Evolutionary conservation across 1,139 yeast genomes (phyloP).

Genomic region (Yamadazyma songkhlaensis): DNA sequence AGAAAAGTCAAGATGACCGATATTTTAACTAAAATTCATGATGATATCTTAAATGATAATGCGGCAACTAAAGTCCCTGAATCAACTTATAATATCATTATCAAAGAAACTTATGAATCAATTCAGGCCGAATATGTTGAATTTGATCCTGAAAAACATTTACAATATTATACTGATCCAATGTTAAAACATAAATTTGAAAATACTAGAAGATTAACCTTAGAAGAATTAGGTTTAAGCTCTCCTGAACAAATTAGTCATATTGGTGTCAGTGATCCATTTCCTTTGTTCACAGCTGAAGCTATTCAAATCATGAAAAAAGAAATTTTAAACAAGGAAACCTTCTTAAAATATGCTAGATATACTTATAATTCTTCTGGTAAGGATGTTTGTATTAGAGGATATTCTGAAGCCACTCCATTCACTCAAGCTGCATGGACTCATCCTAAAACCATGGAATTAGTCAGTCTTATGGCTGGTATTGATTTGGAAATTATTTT

Average conservation of each 20-base stretch:
- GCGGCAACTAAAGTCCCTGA: conserved; percentile 8
- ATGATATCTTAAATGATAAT: conserved; percentile 3
- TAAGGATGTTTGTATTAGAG: conserved; percentile 45
- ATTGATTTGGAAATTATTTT: conserved; percentile 49
- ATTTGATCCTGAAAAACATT: conserved; percentile 46
- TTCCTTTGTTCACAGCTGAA: conserved; percentile 56
- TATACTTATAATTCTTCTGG: conserved; percentile 37
- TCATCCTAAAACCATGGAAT: conserved; percentile 51
- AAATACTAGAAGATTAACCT: conserved; percentile 41
- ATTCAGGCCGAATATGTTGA: conserved; percentile 5
- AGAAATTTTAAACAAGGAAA: conserved; percentile 45
- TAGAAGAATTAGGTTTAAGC: conserved; percentile 45
- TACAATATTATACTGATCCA: conserved; percentile 35
- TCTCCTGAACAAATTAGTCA: conserved; percentile 40
- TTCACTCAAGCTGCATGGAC: conserved; percentile 55
- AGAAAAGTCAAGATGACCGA: not conserved
- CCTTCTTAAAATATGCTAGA: conserved; percentile 44
- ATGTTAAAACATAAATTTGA: conserved; percentile 21
- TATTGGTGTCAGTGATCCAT: conserved; percentile 55
- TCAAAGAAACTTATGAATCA: conserved; percentile 1
- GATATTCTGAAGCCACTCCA: conserved; percentile 43
- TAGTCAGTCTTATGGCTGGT: conserved; percentile 52
- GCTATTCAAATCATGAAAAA: conserved; percentile 55
- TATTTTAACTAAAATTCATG: not conserved
- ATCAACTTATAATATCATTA: conserved; percentile 3